phyloP scores from a whole-genome alignment of 1,284 basidiomycete species.

The Meira nashicola region DNA sequence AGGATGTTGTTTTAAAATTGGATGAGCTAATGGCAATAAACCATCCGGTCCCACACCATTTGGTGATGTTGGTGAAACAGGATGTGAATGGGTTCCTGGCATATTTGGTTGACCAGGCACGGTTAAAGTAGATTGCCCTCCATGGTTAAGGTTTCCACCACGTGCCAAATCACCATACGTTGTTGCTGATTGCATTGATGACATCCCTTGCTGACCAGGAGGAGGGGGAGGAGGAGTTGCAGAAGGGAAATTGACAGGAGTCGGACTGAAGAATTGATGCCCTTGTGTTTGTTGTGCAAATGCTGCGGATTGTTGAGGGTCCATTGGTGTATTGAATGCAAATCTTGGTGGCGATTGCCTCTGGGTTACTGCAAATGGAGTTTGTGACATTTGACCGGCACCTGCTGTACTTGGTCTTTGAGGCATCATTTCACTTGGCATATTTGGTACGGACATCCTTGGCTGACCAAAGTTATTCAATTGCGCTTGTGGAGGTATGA shows the following conservation, averaged over 20 bases:
- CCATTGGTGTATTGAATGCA: background rate
- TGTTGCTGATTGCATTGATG: background rate
- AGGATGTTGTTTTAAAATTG: conserved; percentile 5
- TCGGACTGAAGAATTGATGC: too few relatives aligned
- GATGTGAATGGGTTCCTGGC: background rate
- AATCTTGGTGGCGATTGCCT: too few relatives aligned
- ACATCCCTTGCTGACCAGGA: background rate
- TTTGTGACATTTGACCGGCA: background rate
- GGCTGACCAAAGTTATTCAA: too few relatives aligned
- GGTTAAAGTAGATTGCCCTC: background rate
- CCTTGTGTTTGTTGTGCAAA: background rate
- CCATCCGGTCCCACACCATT: background rate
- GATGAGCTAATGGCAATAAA: conserved; percentile 7
- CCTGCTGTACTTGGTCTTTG: conserved; percentile 1
- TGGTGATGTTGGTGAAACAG: background rate
- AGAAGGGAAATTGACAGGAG: too few relatives aligned
- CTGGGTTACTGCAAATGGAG: too few relatives aligned
- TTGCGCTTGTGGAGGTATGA: too few relatives aligned
- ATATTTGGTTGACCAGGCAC: background rate
- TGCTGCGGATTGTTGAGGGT: background rate
- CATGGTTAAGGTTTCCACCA: background rate
- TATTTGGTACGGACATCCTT: too few relatives aligned
- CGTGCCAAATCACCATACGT: conserved; percentile 4
- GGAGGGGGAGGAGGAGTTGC: background rate
- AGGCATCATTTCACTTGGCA: background rate